Conservation (phyloP, 306 rosid genomes). For the Pyrus betulifolia region DNA sequence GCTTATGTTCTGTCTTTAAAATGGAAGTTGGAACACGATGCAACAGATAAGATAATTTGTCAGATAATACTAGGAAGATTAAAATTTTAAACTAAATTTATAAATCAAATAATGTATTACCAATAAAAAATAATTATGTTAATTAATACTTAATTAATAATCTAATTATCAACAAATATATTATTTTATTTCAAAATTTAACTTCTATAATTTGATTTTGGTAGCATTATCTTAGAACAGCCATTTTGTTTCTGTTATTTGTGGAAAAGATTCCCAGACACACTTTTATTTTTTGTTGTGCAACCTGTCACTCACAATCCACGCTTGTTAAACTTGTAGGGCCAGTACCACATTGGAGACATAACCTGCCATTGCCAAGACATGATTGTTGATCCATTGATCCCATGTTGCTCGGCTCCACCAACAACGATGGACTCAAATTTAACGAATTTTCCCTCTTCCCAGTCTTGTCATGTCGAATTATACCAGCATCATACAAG, state of each 20-base stretch:
- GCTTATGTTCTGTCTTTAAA: slow-evolving; percentile 14
- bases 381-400: not conserved
- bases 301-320: slow-evolving; percentile 46
- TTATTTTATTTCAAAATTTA: too few species aligned
- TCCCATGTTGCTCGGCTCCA: slow-evolving; percentile 14
- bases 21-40: not conserved
- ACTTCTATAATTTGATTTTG: too few species aligned
- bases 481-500: not conserved
- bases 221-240: too few species aligned
- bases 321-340: not conserved
- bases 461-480: not conserved
- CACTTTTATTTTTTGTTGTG: slow-evolving; percentile 22
- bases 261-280: slow-evolving; percentile 53
- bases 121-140: too few species aligned
- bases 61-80: too few species aligned
- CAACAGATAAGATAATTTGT: not conserved
- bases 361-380: not conserved
- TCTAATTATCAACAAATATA: too few species aligned
- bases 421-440: slow-evolving; percentile 1
- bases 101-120: too few species aligned
- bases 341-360: slow-evolving; percentile 9
- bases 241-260: slow-evolving; percentile 15
- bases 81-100: too few species aligned
- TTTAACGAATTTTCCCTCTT: not conserved
- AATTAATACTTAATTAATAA: too few species aligned